Base-by-base conservation (phyloP, 116 monocot species). In the Posidonia oceanica region DNA sequence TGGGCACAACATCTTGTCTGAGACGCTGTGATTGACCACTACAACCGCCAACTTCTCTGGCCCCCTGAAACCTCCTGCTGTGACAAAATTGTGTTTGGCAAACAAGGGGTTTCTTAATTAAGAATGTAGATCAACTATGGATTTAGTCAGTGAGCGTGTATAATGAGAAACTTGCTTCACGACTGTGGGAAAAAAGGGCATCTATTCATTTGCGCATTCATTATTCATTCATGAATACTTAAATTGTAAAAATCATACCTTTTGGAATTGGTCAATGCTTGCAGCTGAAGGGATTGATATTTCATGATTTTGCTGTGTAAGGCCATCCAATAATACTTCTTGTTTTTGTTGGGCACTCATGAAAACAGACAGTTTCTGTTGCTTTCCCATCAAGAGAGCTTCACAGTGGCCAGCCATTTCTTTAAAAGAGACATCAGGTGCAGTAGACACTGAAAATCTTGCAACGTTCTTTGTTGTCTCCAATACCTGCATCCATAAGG, bases 341-440 rank as follows among this genome's bases (percentile, higher is more conserved):
- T 81, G 75, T 41, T 70, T 74, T 61, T 85, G 79, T 71, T 83
- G 81, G 38, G 66, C 61, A 73, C 41, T 82, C 76, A 82, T 76
- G 61, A 88, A 76, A 60, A 56, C 69, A 59, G 84, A 88, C 81
- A 93, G 82, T 61, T 88, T 93, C 53, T 88, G 74, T 75, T 84
- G 86, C 76, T 93, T 93, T n/a, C 77, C 88, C 57, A 78, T 70
- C 23, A 78, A 29, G 66, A 88, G 82, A 67, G 86, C 82, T 73
- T 93, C 92, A 65, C 92, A 93, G 29, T 93, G 84, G 66, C 76
- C 71, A 39, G 84, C 81, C 83, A 93, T 86, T 74, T 93, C 88
- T 76, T 73, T 82, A 54, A 82, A 93, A 73, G 86, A 70, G 40
- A 88, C 63, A 55, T 86, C 88, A 72, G 83, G 76, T 44, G 82